phyloP scores from a whole-genome alignment of 2,329 filamentous ascomycete genomes.

The Botrytis galanthina region DNA sequence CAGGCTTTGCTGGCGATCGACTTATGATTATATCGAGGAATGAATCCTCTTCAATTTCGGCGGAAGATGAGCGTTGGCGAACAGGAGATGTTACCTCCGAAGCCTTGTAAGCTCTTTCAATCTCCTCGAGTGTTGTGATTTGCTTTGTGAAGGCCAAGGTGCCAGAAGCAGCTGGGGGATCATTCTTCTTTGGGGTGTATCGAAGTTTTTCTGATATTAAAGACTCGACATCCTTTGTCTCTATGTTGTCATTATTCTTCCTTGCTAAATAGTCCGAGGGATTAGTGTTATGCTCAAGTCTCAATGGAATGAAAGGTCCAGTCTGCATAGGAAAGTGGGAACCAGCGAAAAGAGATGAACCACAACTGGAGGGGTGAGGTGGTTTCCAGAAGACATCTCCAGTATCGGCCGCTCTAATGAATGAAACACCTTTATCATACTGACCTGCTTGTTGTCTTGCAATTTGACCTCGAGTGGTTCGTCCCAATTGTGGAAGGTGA shows the following conservation, averaged over 20 bases:
- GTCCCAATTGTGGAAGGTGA: constrained; percentile 21
- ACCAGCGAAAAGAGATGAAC: constrained; percentile 24
- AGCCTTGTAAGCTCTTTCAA: constrained; percentile 28
- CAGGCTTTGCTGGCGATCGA: constrained; percentile 40
- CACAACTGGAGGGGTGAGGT: constrained; percentile 21
- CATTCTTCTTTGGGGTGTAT: neutral
- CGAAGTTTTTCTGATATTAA: neutral
- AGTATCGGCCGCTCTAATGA: constrained; percentile 12
- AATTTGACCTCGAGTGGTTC: constrained; percentile 33
- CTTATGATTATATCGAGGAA: constrained; percentile 42
- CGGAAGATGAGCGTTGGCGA: neutral
- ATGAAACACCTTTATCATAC: constrained; percentile 30
- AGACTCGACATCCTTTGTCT: constrained; percentile 1
- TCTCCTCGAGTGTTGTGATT: constrained; percentile 34
- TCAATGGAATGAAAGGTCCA: neutral
- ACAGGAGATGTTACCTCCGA: constrained; percentile 15
- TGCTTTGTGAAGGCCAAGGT: constrained; percentile 18
- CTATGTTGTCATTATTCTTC: constrained; percentile 5
- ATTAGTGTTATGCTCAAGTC: constrained; percentile 20
- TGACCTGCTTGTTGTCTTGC: constrained; percentile 38
- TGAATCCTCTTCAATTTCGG: constrained; percentile 35
- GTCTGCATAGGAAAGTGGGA: constrained; percentile 12
- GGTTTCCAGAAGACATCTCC: constrained; percentile 17
- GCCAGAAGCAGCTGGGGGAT: neutral
- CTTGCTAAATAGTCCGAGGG: constrained; percentile 28